These are phyloP conservation scores for Zygoascus hellenicus DNA, from an alignment of 1,139 yeast species.

Conservation along the genomic window DNA sequence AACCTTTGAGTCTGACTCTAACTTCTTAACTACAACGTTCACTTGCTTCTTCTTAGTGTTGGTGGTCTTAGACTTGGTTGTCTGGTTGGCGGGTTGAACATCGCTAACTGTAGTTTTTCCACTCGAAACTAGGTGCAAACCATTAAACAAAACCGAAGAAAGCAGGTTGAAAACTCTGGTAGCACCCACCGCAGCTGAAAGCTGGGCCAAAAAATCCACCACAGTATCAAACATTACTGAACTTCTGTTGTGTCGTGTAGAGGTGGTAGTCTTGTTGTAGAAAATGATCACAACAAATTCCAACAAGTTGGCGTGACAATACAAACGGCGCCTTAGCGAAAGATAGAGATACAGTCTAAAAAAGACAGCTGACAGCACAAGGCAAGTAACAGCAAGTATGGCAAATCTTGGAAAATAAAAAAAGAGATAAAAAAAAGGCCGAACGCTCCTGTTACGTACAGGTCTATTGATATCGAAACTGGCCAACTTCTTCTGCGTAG, in stretches of 20 bases:
- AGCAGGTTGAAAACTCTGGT: conserved; percentile 4
- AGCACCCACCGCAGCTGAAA: conserved; percentile 3
- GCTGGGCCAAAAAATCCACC: conserved; percentile 2
- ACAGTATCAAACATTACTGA: conserved; percentile 2
- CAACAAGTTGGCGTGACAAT: too few species aligned
- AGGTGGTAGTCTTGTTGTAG: too few species aligned
- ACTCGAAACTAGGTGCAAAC: background rate
- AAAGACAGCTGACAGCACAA: background rate
- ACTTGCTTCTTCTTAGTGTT: background rate
- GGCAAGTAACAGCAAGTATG: background rate
- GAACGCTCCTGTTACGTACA: too few species aligned
- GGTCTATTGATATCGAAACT: too few species aligned
- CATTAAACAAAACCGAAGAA: background rate
- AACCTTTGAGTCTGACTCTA: background rate
- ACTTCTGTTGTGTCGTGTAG: too few species aligned
- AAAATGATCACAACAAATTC: too few species aligned
- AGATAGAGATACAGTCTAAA: background rate
- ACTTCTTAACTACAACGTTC: background rate
- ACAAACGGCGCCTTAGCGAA: background rate
- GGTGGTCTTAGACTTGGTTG: background rate
- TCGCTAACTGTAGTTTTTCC: too few species aligned
- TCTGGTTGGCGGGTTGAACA: background rate
- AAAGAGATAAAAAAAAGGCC: too few species aligned
- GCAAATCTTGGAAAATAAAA: too few species aligned
- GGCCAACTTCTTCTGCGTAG: too few species aligned